These are phyloP conservation scores for Aphanomyces invadans DNA, from an alignment of 352 stramenopile genomes.

Conservation along the genomic window DNA sequence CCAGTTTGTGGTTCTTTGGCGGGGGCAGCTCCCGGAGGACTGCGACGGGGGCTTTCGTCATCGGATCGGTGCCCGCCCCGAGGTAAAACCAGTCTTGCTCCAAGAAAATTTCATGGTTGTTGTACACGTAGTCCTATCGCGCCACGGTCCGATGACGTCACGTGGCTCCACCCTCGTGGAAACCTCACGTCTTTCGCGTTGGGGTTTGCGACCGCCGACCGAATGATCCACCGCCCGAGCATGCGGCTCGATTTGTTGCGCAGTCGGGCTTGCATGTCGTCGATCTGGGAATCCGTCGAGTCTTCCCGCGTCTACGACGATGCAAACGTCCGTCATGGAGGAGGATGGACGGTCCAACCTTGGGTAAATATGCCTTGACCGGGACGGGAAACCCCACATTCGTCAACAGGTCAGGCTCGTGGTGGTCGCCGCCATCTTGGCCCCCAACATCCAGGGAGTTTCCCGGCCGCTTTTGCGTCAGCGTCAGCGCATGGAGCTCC, in stretches of 20 bases:
- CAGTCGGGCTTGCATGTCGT: conserved; percentile 71
- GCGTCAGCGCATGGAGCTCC: conserved; percentile 52
- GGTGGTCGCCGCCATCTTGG: conserved; percentile 40
- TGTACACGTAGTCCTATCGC: conserved; percentile 75
- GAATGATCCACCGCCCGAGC: conserved; percentile 71
- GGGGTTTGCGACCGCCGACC: conserved; percentile 39
- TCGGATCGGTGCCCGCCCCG: conserved; percentile 51
- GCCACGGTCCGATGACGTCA: background rate
- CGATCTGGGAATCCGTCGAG: conserved; percentile 50
- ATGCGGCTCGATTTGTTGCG: conserved; percentile 69
- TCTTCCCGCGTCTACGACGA: conserved; percentile 49
- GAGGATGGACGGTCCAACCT: conserved; percentile 30
- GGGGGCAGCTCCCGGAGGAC: conserved; percentile 55
- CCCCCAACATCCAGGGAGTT: conserved; percentile 23
- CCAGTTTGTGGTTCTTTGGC: conserved; percentile 23
- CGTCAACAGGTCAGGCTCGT: conserved; percentile 36
- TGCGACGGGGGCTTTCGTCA: conserved; percentile 28
- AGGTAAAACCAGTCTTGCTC: conserved; percentile 84
- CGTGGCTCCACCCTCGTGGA: too few species aligned
- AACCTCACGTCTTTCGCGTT: conserved; percentile 44
- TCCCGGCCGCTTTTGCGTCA: conserved; percentile 24
- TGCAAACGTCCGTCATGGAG: background rate
- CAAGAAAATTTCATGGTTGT: conserved; percentile 72
- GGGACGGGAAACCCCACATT: conserved; percentile 52
- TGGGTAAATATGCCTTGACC: conserved; percentile 59